Evolutionary conservation across 768 basidiomycete species (phyloP).

Genomic region (Russula lepida): DNA sequence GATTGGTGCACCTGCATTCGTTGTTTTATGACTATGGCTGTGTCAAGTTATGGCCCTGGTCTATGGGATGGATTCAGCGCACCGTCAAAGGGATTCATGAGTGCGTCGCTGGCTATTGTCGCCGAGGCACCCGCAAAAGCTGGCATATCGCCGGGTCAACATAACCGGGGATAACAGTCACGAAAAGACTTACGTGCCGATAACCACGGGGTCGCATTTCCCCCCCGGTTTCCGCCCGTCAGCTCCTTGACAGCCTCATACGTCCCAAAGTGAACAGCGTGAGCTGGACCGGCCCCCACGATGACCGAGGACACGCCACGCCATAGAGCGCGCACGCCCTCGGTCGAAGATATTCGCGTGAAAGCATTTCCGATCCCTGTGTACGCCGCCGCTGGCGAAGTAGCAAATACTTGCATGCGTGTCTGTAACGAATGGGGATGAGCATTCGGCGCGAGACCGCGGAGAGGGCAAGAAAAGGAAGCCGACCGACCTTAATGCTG

Average conservation of each 20-base stretch:
- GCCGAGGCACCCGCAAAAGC: slow-evolving; percentile 92
- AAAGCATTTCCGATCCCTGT: slow-evolving; percentile 87
- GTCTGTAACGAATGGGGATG: slow-evolving; percentile 47
- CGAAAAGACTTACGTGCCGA: slow-evolving; percentile 67
- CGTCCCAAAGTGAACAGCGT: slow-evolving; percentile 95
- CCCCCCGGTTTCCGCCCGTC: slow-evolving; percentile 70
- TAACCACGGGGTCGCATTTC: slow-evolving; percentile 65
- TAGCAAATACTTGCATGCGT: slow-evolving; percentile 95
- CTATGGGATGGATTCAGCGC: slow-evolving; percentile 25
- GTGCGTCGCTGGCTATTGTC: slow-evolving; percentile 89
- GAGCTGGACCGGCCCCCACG: slow-evolving; percentile 93
- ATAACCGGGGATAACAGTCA: not conserved
- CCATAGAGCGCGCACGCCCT: slow-evolving; percentile 89
- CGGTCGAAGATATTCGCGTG: slow-evolving; percentile 86
- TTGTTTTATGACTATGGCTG: slow-evolving; percentile 85
- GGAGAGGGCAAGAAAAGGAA: not conserved
- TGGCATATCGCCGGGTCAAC: slow-evolving; percentile 24
- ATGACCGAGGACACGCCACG: slow-evolving; percentile 94
- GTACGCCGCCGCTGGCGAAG: slow-evolving; percentile 80
- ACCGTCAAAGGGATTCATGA: slow-evolving; percentile 99
- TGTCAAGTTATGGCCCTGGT: slow-evolving; percentile 2
- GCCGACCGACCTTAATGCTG: slow-evolving; percentile 79
- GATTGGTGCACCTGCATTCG: slow-evolving; percentile 98
- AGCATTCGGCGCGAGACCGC: not conserved
- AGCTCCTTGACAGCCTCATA: slow-evolving; percentile 94